Percentiles rank a stretch among this genome's conserved stretches.
These are phyloP conservation scores for Stylosanthes scabra DNA, from an alignment of 331 rosid species.

Conservation along the genomic window DNA sequence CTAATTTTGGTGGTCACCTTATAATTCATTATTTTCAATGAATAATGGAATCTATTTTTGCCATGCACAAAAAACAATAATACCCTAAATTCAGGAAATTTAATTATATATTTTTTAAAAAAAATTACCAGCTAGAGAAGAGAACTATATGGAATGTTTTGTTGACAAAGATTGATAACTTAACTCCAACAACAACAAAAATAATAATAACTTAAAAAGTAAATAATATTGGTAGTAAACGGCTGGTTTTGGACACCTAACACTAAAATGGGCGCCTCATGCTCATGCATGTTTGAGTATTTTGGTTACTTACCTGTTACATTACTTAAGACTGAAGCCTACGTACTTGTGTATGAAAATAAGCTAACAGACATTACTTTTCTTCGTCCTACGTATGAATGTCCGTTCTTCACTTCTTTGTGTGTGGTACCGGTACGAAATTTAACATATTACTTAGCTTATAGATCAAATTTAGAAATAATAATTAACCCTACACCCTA, in stretches of 20 bases:
- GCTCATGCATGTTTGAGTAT: conserved; percentile 12
- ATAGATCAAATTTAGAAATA: too few relatives aligned
- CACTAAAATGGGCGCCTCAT: conserved; percentile 22
- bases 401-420: too few relatives aligned
- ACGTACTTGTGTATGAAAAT: neutral
- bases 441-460: too few relatives aligned
- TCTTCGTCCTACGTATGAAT: neutral
- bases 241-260: conserved; percentile 30
- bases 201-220: neutral
- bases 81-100: too few relatives aligned
- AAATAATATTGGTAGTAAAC: neutral
- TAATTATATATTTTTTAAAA: too few relatives aligned
- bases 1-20: too few relatives aligned
- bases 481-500: too few relatives aligned
- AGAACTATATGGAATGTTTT: conserved; percentile 51
- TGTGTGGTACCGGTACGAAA: too few relatives aligned
- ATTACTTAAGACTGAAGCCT: neutral
- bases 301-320: conserved; percentile 35
- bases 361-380: neutral
- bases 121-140: conserved; percentile 47
- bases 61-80: too few relatives aligned
- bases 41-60: too few relatives aligned
- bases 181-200: conserved; percentile 58
- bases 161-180: conserved; percentile 57
- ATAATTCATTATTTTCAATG: too few relatives aligned